Conservation (phyloP, 2,329 filamentous ascomycete species). For the Chaetoscypha palmicola region DNA sequence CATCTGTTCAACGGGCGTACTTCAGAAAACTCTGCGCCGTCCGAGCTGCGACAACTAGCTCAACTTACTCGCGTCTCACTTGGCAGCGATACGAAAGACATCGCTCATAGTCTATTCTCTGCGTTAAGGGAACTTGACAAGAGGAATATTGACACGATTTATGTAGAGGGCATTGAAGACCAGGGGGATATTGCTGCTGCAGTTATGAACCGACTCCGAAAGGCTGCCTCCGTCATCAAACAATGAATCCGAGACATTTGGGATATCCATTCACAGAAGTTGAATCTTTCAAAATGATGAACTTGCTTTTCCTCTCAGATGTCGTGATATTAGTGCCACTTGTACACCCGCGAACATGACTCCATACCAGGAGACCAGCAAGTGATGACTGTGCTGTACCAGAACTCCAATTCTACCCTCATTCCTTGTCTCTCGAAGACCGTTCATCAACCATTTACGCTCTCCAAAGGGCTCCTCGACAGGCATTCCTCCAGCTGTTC, state of each 20-base stretch:
- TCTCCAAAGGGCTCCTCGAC: too few relatives aligned
- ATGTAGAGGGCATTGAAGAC: constrained; percentile 81
- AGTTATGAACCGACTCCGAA: constrained; percentile 76
- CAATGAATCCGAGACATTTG: background rate
- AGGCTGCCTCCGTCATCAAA: constrained; percentile 54
- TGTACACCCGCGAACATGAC: constrained; percentile 1
- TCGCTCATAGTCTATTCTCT: constrained; percentile 83
- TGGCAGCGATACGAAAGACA: constrained; percentile 61
- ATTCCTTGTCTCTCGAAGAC: background rate
- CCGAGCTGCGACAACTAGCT: constrained; percentile 10
- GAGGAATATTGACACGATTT: constrained; percentile 71
- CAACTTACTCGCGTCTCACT: constrained; percentile 59
- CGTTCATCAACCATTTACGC: too few relatives aligned
- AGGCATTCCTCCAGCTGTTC: too few relatives aligned
- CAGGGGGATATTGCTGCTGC: constrained; percentile 78
- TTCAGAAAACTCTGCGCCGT: background rate
- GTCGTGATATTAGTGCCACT: background rate
- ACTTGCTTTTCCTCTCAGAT: constrained; percentile 1
- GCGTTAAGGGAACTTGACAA: constrained; percentile 80
- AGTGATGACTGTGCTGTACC: constrained; percentile 5
- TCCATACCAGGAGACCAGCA: constrained; percentile 7
- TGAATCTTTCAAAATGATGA: too few relatives aligned
- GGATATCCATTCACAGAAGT: too few relatives aligned
- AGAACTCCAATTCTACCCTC: constrained; percentile 11
- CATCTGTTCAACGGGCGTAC: background rate